A percentile compares a stretch with the other conserved stretches of the same genome.
phyloP scores from a whole-genome alignment of 2,329 filamentous ascomycete genomes.

The Penicillium sumatraense region DNA sequence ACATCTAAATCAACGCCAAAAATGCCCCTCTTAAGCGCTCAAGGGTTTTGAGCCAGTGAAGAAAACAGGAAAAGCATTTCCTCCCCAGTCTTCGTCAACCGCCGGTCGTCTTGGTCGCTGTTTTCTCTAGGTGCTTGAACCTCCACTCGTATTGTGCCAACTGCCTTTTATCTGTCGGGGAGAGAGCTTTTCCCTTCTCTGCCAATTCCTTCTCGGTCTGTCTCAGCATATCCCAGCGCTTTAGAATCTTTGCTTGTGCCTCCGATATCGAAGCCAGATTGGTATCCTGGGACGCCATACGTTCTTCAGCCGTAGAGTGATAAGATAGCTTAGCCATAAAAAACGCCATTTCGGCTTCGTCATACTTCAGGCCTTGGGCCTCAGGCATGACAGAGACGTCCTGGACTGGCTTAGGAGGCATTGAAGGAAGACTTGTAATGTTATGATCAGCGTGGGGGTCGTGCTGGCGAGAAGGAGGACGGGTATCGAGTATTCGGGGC shows the following conservation, averaged over 20 bases:
- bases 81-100: conserved; percentile 5
- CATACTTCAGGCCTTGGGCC: conserved; percentile 39
- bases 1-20: conserved; percentile 33
- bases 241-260: conserved; percentile 38
- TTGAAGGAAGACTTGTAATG: conserved; percentile 6
- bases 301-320: conserved; percentile 39
- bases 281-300: conserved; percentile 36
- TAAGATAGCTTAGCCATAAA: conserved; percentile 43
- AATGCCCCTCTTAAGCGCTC: conserved; percentile 24
- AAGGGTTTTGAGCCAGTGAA: conserved; percentile 5
- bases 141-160: conserved; percentile 41
- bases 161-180: conserved; percentile 36
- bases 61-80: conserved; percentile 4
- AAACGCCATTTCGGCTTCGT: conserved; percentile 43
- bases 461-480: background rate
- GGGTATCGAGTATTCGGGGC: background rate
- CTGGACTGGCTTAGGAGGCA: conserved; percentile 30
- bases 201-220: conserved; percentile 38
- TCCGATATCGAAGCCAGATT: conserved; percentile 41
- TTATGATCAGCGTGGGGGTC: background rate
- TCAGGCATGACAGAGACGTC: conserved; percentile 34
- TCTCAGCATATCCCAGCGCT: conserved; percentile 41
- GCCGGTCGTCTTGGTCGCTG: conserved; percentile 31
- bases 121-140: conserved; percentile 38
- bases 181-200: conserved; percentile 36